A percentile compares a stretch with the other conserved stretches of the same genome.
These are phyloP conservation scores for Rhizopogon rudus DNA, from an alignment of 768 basidiomycete species.

Conservation along the genomic window DNA sequence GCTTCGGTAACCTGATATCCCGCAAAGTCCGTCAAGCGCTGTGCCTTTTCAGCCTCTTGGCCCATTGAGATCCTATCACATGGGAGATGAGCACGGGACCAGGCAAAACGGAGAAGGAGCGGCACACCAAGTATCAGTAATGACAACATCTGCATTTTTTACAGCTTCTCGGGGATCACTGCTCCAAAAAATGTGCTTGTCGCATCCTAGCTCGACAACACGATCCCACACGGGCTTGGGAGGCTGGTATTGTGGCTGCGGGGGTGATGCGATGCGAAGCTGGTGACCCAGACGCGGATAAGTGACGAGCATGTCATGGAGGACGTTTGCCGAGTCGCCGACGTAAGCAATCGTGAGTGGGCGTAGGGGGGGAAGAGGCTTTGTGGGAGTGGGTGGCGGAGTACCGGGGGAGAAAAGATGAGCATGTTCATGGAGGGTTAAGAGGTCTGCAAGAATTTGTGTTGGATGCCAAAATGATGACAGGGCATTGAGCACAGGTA, in stretches of 20 bases:
- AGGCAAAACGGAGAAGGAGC: no score
- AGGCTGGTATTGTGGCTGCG: slow-evolving; percentile 53
- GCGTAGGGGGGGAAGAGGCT: slow-evolving; percentile 48
- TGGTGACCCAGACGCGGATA: slow-evolving; percentile 88
- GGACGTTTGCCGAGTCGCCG: slow-evolving; percentile 91
- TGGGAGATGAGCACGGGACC: neutral
- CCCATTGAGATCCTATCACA: slow-evolving; percentile 93
- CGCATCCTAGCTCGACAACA: slow-evolving; percentile 70
- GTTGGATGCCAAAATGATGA: slow-evolving; percentile 97
- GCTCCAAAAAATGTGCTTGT: slow-evolving; percentile 69
- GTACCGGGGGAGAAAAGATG: slow-evolving; percentile 42
- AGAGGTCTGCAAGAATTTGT: slow-evolving; percentile 88
- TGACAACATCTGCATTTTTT: slow-evolving; percentile 84
- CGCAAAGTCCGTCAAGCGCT: slow-evolving; percentile 78
- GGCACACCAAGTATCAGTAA: slow-evolving; percentile 92
- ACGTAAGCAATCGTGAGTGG: slow-evolving; percentile 91
- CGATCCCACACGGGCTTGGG: slow-evolving; percentile 76
- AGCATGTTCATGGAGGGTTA: slow-evolving; percentile 81
- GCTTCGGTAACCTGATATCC: slow-evolving; percentile 95
- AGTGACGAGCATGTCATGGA: slow-evolving; percentile 96
- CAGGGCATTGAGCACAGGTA: slow-evolving; percentile 94
- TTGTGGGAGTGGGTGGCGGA: slow-evolving; percentile 10
- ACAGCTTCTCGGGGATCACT: slow-evolving; percentile 84
- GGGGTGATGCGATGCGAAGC: slow-evolving; percentile 80
- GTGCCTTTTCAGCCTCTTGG: slow-evolving; percentile 89